Conservation (phyloP, 2,329 filamentous ascomycete genomes). For the Fusarium foetens region DNA sequence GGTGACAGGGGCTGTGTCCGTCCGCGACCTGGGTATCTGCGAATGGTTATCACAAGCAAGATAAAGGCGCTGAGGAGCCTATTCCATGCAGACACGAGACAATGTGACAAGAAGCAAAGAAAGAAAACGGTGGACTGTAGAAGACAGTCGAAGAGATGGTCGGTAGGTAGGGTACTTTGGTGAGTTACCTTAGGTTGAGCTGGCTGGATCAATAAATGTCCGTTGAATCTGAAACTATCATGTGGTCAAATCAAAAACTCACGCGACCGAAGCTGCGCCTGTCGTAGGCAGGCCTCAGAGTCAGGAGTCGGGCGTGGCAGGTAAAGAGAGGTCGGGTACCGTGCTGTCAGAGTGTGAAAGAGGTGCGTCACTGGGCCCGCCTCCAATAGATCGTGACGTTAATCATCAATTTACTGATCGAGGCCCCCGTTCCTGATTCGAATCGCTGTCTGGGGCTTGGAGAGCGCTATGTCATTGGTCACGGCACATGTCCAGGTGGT, state of each 20-base stretch:
- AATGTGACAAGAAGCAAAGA: slow-evolving; percentile 5
- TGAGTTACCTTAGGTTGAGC: neutral
- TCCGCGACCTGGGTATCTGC: slow-evolving; percentile 11
- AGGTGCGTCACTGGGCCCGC: slow-evolving; percentile 38
- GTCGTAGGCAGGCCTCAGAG: slow-evolving; percentile 29
- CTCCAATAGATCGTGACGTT: slow-evolving; percentile 38
- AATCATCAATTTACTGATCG: slow-evolving; percentile 25
- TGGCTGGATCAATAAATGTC: slow-evolving; percentile 27
- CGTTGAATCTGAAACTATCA: slow-evolving; percentile 32
- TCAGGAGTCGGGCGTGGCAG: slow-evolving; percentile 30
- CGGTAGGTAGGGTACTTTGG: neutral
- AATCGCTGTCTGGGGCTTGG: slow-evolving; percentile 25
- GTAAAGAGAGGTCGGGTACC: slow-evolving; percentile 32
- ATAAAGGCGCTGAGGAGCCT: neutral
- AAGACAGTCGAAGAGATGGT: neutral
- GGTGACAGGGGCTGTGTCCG: slow-evolving; percentile 6
- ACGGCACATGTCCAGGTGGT: neutral
- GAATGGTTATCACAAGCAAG: slow-evolving; percentile 16
- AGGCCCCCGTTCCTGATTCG: slow-evolving; percentile 36
- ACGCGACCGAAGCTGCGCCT: slow-evolving; percentile 33
- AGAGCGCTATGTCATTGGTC: slow-evolving; percentile 11
- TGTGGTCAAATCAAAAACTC: slow-evolving; percentile 38
- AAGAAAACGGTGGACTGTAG: neutral
- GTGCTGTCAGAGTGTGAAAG: slow-evolving; percentile 23
- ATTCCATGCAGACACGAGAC: neutral